Percentiles rank a stretch among this genome's conserved stretches.
phyloP scores from a whole-genome alignment of 78 protist species.

The Mastigamoeba balamuthi region DNA sequence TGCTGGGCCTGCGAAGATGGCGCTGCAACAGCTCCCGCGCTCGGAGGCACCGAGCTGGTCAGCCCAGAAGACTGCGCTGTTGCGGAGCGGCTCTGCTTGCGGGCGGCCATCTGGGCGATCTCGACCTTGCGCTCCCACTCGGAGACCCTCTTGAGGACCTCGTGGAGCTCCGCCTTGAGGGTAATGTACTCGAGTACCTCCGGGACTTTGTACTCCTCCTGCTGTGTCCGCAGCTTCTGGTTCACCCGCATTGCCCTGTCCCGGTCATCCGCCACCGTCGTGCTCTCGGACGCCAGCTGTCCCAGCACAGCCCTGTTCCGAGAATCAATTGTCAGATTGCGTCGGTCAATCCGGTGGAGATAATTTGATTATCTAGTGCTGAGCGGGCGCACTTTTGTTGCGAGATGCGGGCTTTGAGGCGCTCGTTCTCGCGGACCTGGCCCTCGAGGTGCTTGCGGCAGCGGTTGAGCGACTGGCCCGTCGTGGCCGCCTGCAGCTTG shows the following conservation, averaged over 20 bases:
- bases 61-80: too few species aligned
- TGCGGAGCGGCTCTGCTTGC: too few species aligned
- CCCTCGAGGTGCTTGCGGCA: conserved; percentile 4
- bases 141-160: not conserved
- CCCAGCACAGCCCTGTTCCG: too few species aligned
- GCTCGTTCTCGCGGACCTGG: conserved; percentile 1
- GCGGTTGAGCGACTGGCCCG: conserved; percentile 26
- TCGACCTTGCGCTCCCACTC: conserved; percentile 53
- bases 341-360: too few species aligned
- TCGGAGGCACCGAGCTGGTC: too few species aligned
- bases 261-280: conserved; percentile 15
- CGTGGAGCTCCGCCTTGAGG: conserved; percentile 23
- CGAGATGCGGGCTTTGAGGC: conserved; percentile 6
- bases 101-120: conserved; percentile 51
- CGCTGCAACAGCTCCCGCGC: too few species aligned
- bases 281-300: too few species aligned
- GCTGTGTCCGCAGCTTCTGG: conserved; percentile 1
- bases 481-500: conserved; percentile 55
- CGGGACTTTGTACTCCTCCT: conserved; percentile 30
- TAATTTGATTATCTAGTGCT: not conserved
- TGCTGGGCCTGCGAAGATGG: too few species aligned
- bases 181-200: conserved; percentile 38
- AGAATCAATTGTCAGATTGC: too few species aligned
- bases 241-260: conserved; percentile 4
- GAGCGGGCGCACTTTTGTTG: not conserved